Evolutionary conservation across 805 yeast genomes (phyloP), one percentile per base, ranked within the genome.

Genomic region (Komagataella ulmi): DNA sequence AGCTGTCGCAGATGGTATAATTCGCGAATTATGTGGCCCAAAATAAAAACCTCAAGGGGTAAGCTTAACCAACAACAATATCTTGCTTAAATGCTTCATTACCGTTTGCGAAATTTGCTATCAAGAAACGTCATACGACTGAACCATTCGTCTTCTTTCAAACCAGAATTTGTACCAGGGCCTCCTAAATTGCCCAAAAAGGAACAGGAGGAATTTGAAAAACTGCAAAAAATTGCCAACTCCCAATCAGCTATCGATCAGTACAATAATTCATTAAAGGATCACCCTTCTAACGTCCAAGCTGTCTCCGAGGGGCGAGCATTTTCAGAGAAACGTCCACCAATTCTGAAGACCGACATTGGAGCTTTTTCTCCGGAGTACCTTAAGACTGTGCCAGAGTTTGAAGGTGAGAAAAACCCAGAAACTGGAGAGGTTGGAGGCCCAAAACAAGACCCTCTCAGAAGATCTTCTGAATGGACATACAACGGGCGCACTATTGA

Each of bases 401-500:
- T 93, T 63, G 96, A 90, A 66, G 99, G 99, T 1, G 90, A 89
- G 55, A 80, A 75, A 17, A 93, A 93, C 63, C 99, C 99, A 0
- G 76, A 72, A 53, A 93, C 99, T 0, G 99, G 99, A 3, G 99
- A 93, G 67, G 74, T 84, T 19, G 96, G 96, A 49, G 99, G 99
- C 0, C 99, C 99, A 23, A 93, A 93, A 62, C 98, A 93, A 65
- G 97, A 93, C 62, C 99, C 99, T 0, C 73, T 88, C 56, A 80
- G 81, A 59, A 69, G 65, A 52, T 91, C 88, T 59, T 89, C 89
- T 17, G 98, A 90, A 60, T 93, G 95, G 79, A 83, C 97, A 7
- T 93, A 84, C 66, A 91, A 93, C 62, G 99, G 99, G 0, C 79
- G 98, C 63, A 97, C 88, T 30, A 91, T 98, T 1, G 99, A 93